These are phyloP conservation scores for Dysphania ambrosioides DNA, from an alignment of 148 eudicot species.

Conservation along the genomic window DNA sequence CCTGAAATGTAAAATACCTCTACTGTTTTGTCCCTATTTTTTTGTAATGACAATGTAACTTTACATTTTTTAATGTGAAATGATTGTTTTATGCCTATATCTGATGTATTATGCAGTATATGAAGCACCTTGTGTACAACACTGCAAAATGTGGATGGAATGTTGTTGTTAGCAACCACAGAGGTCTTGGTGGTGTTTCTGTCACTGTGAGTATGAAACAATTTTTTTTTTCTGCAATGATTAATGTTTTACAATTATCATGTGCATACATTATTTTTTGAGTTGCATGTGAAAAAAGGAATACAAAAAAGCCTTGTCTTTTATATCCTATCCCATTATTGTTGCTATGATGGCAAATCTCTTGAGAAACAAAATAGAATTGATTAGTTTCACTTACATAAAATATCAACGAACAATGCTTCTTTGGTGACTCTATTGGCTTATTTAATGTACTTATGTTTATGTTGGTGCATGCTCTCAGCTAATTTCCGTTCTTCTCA, in stretches of 20 bases:
- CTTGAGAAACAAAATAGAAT: background rate
- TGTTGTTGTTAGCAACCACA: constrained; percentile 86
- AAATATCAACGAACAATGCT: background rate
- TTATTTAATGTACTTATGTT: background rate
- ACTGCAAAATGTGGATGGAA: constrained; percentile 84
- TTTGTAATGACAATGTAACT: background rate
- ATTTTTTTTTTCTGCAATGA: background rate
- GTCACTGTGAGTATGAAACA: constrained; percentile 62
- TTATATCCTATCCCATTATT: background rate
- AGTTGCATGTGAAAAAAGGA: constrained; percentile 1
- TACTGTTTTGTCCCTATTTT: background rate
- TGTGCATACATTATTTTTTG: background rate
- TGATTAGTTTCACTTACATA: background rate
- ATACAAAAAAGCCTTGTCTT: background rate
- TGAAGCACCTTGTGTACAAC: constrained; percentile 67
- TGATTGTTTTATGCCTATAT: background rate
- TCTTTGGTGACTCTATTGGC: constrained; percentile 1
- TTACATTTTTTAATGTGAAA: background rate
- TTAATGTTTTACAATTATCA: background rate
- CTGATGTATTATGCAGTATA: constrained; percentile 49
- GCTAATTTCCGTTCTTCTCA: background rate
- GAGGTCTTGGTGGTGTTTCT: constrained; percentile 89
- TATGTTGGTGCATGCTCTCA: background rate
- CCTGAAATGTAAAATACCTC: background rate
- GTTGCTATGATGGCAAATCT: background rate